Conservation (phyloP, 352 stramenopile species). For the Phytophthora fragariaefolia region DNA sequence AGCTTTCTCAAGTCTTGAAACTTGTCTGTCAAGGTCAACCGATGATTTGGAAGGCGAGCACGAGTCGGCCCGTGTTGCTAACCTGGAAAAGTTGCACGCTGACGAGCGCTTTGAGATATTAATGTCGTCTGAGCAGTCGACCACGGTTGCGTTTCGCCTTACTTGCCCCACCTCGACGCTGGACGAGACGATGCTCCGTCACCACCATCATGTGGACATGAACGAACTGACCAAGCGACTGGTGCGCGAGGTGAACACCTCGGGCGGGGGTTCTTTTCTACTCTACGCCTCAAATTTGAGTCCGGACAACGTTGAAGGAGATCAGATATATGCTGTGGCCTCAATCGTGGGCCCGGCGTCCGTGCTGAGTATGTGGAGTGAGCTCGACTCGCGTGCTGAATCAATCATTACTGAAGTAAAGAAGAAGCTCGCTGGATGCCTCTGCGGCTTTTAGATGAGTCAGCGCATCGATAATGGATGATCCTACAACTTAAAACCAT, state of each 20-base stretch:
- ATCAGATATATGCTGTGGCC: constrained; percentile 47
- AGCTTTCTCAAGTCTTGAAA: constrained; percentile 38
- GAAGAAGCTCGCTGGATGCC: constrained; percentile 59
- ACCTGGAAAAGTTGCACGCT: constrained; percentile 39
- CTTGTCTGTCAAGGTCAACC: constrained; percentile 26
- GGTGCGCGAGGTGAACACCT: constrained; percentile 67
- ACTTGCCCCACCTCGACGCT: constrained; percentile 55
- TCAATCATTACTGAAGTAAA: constrained; percentile 61
- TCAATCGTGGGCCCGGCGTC: constrained; percentile 50
- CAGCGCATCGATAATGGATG: background rate
- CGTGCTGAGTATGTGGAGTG: constrained; percentile 62
- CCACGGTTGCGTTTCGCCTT: constrained; percentile 51
- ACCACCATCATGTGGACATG: constrained; percentile 80
- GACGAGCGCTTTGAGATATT: constrained; percentile 55
- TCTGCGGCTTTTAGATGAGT: constrained; percentile 65
- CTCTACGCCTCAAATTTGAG: constrained; percentile 28
- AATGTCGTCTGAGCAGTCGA: constrained; percentile 1
- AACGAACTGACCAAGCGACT: constrained; percentile 67
- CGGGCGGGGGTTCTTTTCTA: constrained; percentile 54
- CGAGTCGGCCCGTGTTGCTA: constrained; percentile 11
- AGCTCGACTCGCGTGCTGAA: constrained; percentile 50
- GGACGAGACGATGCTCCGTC: constrained; percentile 68
- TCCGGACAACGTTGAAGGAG: constrained; percentile 9
- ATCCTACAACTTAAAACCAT: constrained; percentile 18
- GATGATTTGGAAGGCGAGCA: constrained; percentile 14